Evolutionary conservation across 2,329 filamentous ascomycete genomes (phyloP).

Genomic region (Aspergillus floridensis): DNA sequence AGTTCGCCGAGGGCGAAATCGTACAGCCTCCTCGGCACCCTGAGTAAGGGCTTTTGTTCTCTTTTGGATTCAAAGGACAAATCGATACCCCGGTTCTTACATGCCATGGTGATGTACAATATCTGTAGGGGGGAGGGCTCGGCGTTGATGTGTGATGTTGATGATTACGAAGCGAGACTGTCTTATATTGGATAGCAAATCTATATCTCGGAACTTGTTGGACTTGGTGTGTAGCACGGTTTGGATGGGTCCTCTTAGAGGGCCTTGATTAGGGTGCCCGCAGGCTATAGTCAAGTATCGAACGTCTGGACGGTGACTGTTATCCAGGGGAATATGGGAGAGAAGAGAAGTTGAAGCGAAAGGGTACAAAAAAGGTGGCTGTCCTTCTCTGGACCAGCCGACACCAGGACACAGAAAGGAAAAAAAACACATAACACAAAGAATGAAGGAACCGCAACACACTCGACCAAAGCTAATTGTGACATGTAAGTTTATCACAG

Average conservation of each 20-base stretch:
- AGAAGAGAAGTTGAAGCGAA: background rate
- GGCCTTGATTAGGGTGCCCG: background rate
- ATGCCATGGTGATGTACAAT: background rate
- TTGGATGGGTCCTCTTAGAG: background rate
- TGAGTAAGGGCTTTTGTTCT: constrained; percentile 20
- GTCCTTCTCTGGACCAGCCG: background rate
- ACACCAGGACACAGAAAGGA: background rate
- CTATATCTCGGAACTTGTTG: background rate
- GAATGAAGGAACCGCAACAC: background rate
- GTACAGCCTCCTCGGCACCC: constrained; percentile 42
- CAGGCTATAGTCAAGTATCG: background rate
- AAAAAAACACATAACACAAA: background rate
- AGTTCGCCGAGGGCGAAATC: constrained; percentile 41
- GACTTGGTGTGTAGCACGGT: background rate
- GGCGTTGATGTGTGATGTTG: background rate
- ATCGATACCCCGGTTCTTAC: background rate
- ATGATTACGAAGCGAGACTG: background rate
- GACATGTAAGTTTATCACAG: background rate
- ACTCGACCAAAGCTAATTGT: background rate
- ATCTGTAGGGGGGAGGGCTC: background rate
- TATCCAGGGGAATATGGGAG: background rate
- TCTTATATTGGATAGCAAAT: background rate
- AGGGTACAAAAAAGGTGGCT: constrained; percentile 8
- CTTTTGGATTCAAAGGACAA: background rate
- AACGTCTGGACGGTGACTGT: background rate